Evolutionary conservation across 225 moss, liverwort and hornwort genomes (phyloP).

Genomic region (Polytrichum commune): DNA sequence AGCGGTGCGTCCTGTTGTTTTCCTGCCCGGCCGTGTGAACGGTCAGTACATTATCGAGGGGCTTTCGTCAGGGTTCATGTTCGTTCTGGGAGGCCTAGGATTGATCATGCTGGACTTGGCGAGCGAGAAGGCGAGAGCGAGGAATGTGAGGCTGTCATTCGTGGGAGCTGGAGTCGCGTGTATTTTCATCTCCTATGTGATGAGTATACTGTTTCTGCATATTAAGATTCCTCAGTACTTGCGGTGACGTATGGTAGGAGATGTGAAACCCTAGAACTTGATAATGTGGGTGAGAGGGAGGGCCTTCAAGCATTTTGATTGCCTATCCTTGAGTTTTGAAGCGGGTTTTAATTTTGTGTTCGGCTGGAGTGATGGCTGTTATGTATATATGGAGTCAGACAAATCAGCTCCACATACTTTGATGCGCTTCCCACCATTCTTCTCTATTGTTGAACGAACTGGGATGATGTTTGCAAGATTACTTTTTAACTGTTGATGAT

Average conservation of each 20-base stretch:
- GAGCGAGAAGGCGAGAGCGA: slow-evolving; percentile 71
- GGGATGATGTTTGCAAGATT: too few species aligned
- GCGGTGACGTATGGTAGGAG: slow-evolving; percentile 26
- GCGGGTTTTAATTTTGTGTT: too few species aligned
- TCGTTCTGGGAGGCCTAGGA: slow-evolving; percentile 87
- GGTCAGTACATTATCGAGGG: slow-evolving; percentile 99
- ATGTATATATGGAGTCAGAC: too few species aligned
- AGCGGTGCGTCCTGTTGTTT: slow-evolving; percentile 92
- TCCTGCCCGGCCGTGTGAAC: slow-evolving; percentile 84
- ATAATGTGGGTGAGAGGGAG: background rate
- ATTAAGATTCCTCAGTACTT: slow-evolving; percentile 95
- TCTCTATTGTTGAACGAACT: too few species aligned
- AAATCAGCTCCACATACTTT: too few species aligned
- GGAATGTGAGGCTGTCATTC: slow-evolving; percentile 86
- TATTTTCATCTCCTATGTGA: slow-evolving; percentile 71
- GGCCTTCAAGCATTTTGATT: background rate
- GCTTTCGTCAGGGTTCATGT: slow-evolving; percentile 91
- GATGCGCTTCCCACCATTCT: too few species aligned
- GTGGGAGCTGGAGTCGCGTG: slow-evolving; percentile 71
- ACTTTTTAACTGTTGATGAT: too few species aligned
- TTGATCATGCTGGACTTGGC: slow-evolving; percentile 87
- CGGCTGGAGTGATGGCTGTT: too few species aligned
- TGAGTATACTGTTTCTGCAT: slow-evolving; percentile 94
- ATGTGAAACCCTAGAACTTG: background rate
- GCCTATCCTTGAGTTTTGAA: too few species aligned